Conservation (phyloP, 768 basidiomycete species). For the Boletus barrowsii region DNA sequence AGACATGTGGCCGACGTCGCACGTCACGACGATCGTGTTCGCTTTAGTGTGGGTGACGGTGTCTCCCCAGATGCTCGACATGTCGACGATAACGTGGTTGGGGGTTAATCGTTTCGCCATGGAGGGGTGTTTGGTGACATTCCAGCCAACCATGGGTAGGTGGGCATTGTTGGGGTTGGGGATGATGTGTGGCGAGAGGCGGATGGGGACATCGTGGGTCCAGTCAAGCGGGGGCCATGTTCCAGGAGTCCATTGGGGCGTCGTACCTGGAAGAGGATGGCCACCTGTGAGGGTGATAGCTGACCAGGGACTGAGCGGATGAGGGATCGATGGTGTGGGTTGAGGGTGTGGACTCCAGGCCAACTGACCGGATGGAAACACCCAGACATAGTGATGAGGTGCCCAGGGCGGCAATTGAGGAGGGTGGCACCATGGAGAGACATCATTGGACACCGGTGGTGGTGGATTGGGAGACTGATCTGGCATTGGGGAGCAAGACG, state of each 20-base stretch:
- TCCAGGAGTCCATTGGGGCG: constrained; percentile 26
- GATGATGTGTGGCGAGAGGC: constrained; percentile 27
- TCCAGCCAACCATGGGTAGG: constrained; percentile 35
- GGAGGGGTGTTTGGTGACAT: constrained; percentile 33
- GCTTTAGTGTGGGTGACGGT: constrained; percentile 22
- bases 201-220: constrained; percentile 19
- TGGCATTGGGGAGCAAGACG: background rate
- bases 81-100: constrained; percentile 22
- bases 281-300: constrained; percentile 19
- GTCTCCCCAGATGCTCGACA: constrained; percentile 15
- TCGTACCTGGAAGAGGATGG: constrained; percentile 22
- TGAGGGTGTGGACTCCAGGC: constrained; percentile 28
- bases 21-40: constrained; percentile 22
- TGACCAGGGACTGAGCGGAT: constrained; percentile 14
- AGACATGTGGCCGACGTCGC: constrained; percentile 22
- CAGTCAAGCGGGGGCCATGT: constrained; percentile 29
- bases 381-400: constrained; percentile 25
- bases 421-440: constrained; percentile 1
- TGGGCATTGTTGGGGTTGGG: constrained; percentile 31
- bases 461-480: constrained; percentile 5
- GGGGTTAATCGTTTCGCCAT: constrained; percentile 31
- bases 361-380: constrained; percentile 22
- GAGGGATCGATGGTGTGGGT: constrained; percentile 1
- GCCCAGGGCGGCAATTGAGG: constrained; percentile 12
- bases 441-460: background rate